These are phyloP conservation scores for Boletellus ananiceps DNA, from an alignment of 768 basidiomycete species.

Conservation along the genomic window DNA sequence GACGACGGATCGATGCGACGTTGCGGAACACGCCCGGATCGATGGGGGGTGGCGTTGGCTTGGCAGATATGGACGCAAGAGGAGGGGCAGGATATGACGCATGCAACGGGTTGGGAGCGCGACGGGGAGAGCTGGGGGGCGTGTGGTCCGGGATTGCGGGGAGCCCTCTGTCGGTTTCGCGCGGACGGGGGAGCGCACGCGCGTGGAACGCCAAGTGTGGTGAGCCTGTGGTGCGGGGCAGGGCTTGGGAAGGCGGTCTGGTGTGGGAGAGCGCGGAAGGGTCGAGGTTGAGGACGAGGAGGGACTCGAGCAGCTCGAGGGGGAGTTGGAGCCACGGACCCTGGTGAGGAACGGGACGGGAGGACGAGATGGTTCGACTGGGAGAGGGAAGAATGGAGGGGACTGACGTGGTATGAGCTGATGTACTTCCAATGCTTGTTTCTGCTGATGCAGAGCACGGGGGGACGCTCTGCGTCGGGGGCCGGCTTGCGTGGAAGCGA, in stretches of 20 bases:
- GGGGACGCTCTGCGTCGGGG: slow-evolving; percentile 46
- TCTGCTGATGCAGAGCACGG: slow-evolving; percentile 80
- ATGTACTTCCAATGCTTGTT: slow-evolving; percentile 96
- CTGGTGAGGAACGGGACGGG: slow-evolving; percentile 34
- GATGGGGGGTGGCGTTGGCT: slow-evolving; percentile 78
- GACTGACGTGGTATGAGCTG: slow-evolving; percentile 82
- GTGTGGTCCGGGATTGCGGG: slow-evolving; percentile 32
- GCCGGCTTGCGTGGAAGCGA: slow-evolving; percentile 21
- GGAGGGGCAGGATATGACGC: slow-evolving; percentile 34
- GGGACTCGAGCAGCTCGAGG: slow-evolving; percentile 77
- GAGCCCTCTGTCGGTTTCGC: slow-evolving; percentile 43
- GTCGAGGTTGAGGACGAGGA: slow-evolving; percentile 74
- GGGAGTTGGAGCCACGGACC: slow-evolving; percentile 92
- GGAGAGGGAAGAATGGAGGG: not conserved
- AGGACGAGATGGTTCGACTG: not conserved
- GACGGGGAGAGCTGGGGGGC: slow-evolving; percentile 44
- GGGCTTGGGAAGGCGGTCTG: slow-evolving; percentile 39
- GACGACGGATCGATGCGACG: slow-evolving; percentile 66
- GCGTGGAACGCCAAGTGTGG: slow-evolving; percentile 21
- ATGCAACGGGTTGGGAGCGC: slow-evolving; percentile 32
- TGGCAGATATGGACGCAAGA: slow-evolving; percentile 55
- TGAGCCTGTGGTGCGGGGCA: slow-evolving; percentile 10
- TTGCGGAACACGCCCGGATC: slow-evolving; percentile 85
- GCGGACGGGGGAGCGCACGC: slow-evolving; percentile 22
- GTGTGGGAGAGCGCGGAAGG: slow-evolving; percentile 54